Conservation (phyloP, 805 yeast species). For the Suhomyces sp. region DNA sequence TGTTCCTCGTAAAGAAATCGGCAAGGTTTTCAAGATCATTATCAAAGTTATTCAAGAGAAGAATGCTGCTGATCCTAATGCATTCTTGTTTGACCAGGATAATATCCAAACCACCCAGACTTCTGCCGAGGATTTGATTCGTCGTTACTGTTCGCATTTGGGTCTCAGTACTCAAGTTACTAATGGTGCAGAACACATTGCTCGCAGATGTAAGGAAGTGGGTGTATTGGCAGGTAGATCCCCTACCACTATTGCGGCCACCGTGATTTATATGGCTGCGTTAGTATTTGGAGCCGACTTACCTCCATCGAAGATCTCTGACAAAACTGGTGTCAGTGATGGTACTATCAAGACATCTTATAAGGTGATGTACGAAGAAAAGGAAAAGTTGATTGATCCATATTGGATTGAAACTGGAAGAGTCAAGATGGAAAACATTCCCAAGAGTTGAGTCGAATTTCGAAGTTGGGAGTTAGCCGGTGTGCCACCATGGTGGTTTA, state of each 20-base stretch:
- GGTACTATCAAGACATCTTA: slow-evolving; percentile 95
- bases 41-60: slow-evolving; percentile 55
- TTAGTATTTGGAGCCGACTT: slow-evolving; percentile 79
- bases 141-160: slow-evolving; percentile 93
- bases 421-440: slow-evolving; percentile 49
- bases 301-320: slow-evolving; percentile 79
- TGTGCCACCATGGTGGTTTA: too few relatives aligned
- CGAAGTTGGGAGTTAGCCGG: too few relatives aligned
- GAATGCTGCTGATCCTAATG: slow-evolving; percentile 51
- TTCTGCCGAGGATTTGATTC: slow-evolving; percentile 89
- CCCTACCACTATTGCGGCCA: slow-evolving; percentile 96
- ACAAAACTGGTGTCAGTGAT: slow-evolving; percentile 92
- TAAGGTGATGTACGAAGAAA: slow-evolving; percentile 74
- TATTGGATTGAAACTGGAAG: slow-evolving; percentile 71
- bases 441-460: too few relatives aligned
- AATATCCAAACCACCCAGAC: slow-evolving; percentile 75
- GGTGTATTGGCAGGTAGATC: slow-evolving; percentile 96
- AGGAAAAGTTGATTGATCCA: slow-evolving; percentile 65
- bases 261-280: slow-evolving; percentile 92
- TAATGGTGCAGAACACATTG: slow-evolving; percentile 90
- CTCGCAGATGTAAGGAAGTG: slow-evolving; percentile 82
- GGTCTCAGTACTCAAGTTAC: slow-evolving; percentile 84
- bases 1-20: slow-evolving; percentile 93
- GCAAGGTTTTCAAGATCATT: slow-evolving; percentile 84
- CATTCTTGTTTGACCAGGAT: slow-evolving; percentile 43